Base-by-base conservation (phyloP, 2,329 filamentous ascomycete genomes). In the Hortaea sp. region DNA sequence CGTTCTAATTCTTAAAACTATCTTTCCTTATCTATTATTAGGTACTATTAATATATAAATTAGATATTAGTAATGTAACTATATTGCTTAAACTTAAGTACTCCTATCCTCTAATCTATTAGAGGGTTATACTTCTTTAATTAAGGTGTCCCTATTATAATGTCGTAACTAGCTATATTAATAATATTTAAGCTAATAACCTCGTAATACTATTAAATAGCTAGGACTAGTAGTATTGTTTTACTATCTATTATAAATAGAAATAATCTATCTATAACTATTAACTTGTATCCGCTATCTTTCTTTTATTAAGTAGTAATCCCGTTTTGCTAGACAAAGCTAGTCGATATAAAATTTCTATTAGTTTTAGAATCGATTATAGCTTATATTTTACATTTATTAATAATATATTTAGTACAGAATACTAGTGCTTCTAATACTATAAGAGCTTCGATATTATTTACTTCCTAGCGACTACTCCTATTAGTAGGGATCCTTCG, bases 81-180 rank as follows among this genome's bases (percentile, higher is more conserved):
- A 27, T 32, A 51, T 29, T 13, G 39, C 28, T 43, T 40, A 43
- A 53, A 53, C 39, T 13, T 53, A 32, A 53, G 44, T 48, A 51
- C 51, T 48, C 42, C 39, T 47, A 13, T 28, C 28, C 37, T 45
- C 51, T 39, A 53, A 32, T 49, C 40, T 32, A 53, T 48, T 13
- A 29, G 37, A 7, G 39, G 48, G 35, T 53, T 53, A 31, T 51
- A 28, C 30, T 37, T 32, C 45, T 44, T 34, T 32, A 53, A 48
- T 44, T 30, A 53, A 49, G 51, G 48, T 29, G 41, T 53, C 10
- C 48, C 43, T 39, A 53, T 39, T 39, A 53, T 40, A 42, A 53
- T 31, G 31, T 51, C 29, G 13, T 53, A 29, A 27, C 29, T 50
- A 29, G 50, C 50, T 29, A 52, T 52, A 35, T 32, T 38, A 20